These are phyloP conservation scores for Salisapilia sapeloensis DNA, from an alignment of 352 stramenopile species.

Conservation along the genomic window DNA sequence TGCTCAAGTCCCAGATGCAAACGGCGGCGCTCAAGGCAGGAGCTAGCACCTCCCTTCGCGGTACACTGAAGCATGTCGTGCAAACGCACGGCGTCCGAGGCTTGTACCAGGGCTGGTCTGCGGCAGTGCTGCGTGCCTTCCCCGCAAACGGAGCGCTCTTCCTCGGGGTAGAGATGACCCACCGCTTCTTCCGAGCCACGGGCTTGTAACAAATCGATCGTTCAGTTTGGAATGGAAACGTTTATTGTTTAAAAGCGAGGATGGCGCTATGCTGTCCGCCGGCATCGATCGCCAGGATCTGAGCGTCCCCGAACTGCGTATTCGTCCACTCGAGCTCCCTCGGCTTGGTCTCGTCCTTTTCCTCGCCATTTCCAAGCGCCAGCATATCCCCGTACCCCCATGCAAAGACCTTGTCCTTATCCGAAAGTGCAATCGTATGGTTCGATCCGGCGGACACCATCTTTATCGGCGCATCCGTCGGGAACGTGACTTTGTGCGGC, in stretches of 20 bases:
- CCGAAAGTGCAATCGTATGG: slow-evolving; percentile 70
- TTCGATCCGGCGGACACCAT: slow-evolving; percentile 71
- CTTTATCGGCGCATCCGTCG: slow-evolving; percentile 9
- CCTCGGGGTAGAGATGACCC: slow-evolving; percentile 78
- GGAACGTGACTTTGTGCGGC: slow-evolving; percentile 50
- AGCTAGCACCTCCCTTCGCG: not conserved
- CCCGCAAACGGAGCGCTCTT: slow-evolving; percentile 80
- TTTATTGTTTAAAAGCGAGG: slow-evolving; percentile 25
- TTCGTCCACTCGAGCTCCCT: slow-evolving; percentile 45
- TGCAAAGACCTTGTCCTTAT: slow-evolving; percentile 59
- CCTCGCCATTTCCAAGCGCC: slow-evolving; percentile 70
- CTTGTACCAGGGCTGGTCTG: slow-evolving; percentile 80
- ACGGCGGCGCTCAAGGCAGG: slow-evolving; percentile 11
- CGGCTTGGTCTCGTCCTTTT: slow-evolving; percentile 67
- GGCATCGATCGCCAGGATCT: slow-evolving; percentile 63
- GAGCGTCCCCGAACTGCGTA: slow-evolving; percentile 35
- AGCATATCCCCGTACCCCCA: slow-evolving; percentile 91
- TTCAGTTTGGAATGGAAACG: too few species aligned
- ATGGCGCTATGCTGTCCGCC: slow-evolving; percentile 81
- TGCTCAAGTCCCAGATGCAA: slow-evolving; percentile 79
- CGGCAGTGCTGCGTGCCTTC: slow-evolving; percentile 72
- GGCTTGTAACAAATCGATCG: slow-evolving; percentile 5
- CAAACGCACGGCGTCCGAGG: slow-evolving; percentile 50
- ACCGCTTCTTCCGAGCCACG: slow-evolving; percentile 53
- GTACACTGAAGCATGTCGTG: slow-evolving; percentile 32